phyloP scores from a whole-genome alignment of 176 grass and related monocot species.

The Carex myosuroides region DNA sequence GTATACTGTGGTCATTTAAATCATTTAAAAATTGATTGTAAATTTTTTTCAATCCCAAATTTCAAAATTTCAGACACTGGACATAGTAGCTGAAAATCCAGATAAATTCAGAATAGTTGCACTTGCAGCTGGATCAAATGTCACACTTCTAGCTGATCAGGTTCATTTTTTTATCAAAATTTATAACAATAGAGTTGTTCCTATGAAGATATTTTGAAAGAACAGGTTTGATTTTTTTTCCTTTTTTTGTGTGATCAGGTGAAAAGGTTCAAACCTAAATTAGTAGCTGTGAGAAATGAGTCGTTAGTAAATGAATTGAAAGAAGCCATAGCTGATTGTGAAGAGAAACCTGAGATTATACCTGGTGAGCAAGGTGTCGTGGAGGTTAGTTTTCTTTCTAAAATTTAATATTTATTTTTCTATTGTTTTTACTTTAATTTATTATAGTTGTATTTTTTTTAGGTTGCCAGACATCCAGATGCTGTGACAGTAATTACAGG shows the following conservation, averaged over 20 bases:
- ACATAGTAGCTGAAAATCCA: conserved; percentile 84
- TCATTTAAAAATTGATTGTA: background rate
- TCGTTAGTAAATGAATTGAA: conserved; percentile 70
- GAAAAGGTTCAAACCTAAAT: conserved; percentile 82
- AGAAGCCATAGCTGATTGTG: conserved; percentile 89
- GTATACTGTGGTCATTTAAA: background rate
- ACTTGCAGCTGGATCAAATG: conserved; percentile 95
- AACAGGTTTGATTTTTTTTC: conserved; percentile 18
- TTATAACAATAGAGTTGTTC: background rate
- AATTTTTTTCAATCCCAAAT: background rate
- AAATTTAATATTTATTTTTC: background rate
- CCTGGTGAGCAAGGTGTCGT: conserved; percentile 89
- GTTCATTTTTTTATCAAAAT: conserved; percentile 19
- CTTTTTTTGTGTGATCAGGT: conserved; percentile 40
- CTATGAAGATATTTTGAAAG: background rate
- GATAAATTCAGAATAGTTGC: conserved; percentile 94
- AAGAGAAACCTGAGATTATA: conserved; percentile 93
- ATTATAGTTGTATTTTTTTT: conserved; percentile 14
- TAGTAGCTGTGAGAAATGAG: conserved; percentile 81
- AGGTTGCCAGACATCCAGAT: conserved; percentile 92
- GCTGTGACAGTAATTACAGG: conserved; percentile 89
- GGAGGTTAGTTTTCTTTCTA: conserved; percentile 41
- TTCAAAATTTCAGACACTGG: conserved; percentile 65
- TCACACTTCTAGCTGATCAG: conserved; percentile 96
- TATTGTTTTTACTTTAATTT: background rate